Percentiles rank a stretch among this genome's conserved stretches.
These are phyloP conservation scores for Zymoseptoria tritici DNA, from an alignment of 2,329 filamentous ascomycete genomes.

Conservation along the genomic window DNA sequence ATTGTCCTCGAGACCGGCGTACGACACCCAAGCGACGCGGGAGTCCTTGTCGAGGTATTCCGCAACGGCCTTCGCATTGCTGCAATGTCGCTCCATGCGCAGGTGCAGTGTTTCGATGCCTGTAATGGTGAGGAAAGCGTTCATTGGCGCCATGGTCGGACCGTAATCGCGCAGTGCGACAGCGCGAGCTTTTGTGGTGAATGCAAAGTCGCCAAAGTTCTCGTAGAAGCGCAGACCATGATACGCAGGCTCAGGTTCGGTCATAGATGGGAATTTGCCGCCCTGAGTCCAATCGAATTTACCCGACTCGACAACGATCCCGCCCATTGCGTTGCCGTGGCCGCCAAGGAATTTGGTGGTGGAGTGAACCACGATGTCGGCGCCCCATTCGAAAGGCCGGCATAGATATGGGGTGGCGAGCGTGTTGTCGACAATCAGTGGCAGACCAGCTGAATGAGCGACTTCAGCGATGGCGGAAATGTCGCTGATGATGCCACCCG, in stretches of 20 bases:
- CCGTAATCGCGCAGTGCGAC: conserved; percentile 12
- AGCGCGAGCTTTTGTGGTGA: conserved; percentile 11
- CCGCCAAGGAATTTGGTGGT: conserved; percentile 14
- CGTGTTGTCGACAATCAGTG: conserved; percentile 14
- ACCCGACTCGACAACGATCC: conserved; percentile 11
- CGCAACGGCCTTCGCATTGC: conserved; percentile 9
- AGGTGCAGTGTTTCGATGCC: conserved; percentile 14
- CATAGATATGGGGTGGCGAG: conserved; percentile 12
- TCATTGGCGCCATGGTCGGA: conserved; percentile 11
- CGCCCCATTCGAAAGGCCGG: conserved; percentile 12
- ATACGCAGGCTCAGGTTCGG: conserved; percentile 11
- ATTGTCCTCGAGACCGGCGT: conserved; percentile 9
- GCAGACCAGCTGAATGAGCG: conserved; percentile 10
- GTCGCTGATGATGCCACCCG: conserved; percentile 9
- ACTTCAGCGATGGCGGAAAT: conserved; percentile 11
- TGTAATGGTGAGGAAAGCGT: conserved; percentile 10
- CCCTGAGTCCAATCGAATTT: conserved; percentile 14
- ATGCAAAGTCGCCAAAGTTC: conserved; percentile 12
- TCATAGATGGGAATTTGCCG: conserved; percentile 10
- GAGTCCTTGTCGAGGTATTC: conserved; percentile 7
- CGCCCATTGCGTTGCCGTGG: conserved; percentile 14
- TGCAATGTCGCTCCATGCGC: conserved; percentile 12
- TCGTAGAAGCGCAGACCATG: conserved; percentile 13
- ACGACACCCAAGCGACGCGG: conserved; percentile 13
- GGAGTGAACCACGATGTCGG: conserved; percentile 12